phyloP scores from a whole-genome alignment of 208 protist species.

The Pavlovales sp. region DNA sequence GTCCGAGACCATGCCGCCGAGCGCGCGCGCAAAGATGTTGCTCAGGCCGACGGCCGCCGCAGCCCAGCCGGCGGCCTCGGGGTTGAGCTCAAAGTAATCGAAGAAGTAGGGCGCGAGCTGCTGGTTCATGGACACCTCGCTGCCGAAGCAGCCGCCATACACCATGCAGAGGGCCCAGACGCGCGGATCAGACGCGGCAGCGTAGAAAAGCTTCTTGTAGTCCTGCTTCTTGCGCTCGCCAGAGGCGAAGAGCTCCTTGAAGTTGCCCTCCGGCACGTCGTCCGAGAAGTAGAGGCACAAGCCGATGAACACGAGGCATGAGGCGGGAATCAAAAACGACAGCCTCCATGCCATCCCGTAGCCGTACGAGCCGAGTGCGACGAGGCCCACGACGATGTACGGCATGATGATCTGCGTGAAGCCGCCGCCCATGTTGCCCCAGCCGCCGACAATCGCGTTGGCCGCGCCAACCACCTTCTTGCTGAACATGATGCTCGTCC shows the following conservation, averaged over 20 bases:
- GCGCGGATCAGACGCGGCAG: neutral
- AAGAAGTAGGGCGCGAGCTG: constrained; percentile 1
- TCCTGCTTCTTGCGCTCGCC: neutral
- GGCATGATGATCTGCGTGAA: constrained; percentile 18
- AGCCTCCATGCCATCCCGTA: neutral
- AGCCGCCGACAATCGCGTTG: constrained; percentile 14
- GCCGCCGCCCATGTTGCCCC: constrained; percentile 45
- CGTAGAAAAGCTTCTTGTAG: neutral
- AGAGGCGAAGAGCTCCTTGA: neutral
- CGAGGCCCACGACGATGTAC: neutral
- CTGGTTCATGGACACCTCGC: constrained; percentile 34
- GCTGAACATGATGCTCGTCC: neutral
- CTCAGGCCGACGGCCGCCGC: constrained; percentile 4
- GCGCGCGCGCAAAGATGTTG: constrained; percentile 32
- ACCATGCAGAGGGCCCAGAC: neutral
- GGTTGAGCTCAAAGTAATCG: neutral
- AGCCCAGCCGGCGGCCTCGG: neutral
- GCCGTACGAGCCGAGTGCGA: neutral
- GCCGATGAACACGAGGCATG: neutral
- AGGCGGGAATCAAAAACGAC: neutral
- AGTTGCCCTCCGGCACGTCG: constrained; percentile 30
- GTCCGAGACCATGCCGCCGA: constrained; percentile 38
- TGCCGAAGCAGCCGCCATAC: constrained; percentile 23
- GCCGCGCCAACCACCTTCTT: neutral
- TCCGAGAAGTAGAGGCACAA: neutral